Base-by-base conservation (phyloP, 345 rosid species). In the Eucalyptus curtisii region DNA sequence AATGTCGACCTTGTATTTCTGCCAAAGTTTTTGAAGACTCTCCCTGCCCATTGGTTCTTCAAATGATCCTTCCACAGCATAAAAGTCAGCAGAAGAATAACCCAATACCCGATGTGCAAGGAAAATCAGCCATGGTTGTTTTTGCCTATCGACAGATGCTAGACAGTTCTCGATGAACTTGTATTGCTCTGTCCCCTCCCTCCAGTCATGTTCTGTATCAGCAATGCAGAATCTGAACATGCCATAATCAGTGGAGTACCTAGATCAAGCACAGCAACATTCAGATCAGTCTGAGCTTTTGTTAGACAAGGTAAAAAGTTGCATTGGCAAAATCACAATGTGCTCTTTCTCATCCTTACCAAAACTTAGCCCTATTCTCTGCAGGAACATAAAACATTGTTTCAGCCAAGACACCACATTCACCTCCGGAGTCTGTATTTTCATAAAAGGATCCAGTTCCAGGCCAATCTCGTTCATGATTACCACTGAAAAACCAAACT, bases 41-140 rank as follows among this genome's bases (percentile, higher is more conserved):
- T 96, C 99, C 91, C 97, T 93, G 88, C 95, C 96, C 95, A 95
- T 94, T 52, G 96, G 96, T 90, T 96, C 95, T 86, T 91, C 95
- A 89, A 91, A 96, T 4, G 95, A 88, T 53, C 96, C 98, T 87
- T 94, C 94, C 45, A 48, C 37, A 37, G 89, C 95, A 87, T 95
- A 92, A 94, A 93, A 95, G 30, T 90, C 90, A 87, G 91, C 89
- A 16, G 95, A 92, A 49, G 99, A 94, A 88, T 96, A 96, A 7
- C 99, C 97, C 3, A 95, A 96, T 59, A 95, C 96, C 27, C 99
- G 95, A 90, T 95, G 99, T 50, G 96, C 97, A 14, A 90, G 89
- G 89, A 96, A 96, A 87, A 96, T 95, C 55, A 96, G 92, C 98
- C 99, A 96, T 27, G 98, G 99, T 89, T 96, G 99, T 88, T 95